phyloP scores from a whole-genome alignment of 1,284 basidiomycete genomes.

The Bjerkandera adusta region DNA sequence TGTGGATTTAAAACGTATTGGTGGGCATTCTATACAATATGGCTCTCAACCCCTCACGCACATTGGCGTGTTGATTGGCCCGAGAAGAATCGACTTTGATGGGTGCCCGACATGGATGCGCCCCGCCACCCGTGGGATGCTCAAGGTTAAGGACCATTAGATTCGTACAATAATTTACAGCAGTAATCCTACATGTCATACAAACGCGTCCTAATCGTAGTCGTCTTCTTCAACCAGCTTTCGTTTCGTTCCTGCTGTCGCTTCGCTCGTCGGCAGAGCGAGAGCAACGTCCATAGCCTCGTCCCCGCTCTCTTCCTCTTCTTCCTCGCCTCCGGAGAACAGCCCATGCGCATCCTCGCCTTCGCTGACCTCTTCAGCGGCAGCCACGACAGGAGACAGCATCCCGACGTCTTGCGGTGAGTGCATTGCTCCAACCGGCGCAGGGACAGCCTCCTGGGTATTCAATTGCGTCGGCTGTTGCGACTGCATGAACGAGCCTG shows the following conservation, averaged over 20 bases:
- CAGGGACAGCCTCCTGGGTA: constrained; percentile 34
- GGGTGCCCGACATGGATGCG: no score
- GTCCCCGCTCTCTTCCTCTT: constrained; percentile 68
- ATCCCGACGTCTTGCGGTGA: constrained; percentile 69
- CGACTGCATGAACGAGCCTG: constrained; percentile 18
- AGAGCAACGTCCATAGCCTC: constrained; percentile 74
- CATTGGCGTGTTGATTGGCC: no score
- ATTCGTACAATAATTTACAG: constrained; percentile 4
- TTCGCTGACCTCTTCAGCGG: constrained; percentile 65
- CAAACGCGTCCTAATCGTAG: constrained; percentile 53
- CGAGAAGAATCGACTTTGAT: no score
- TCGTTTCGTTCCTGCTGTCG: constrained; percentile 65
- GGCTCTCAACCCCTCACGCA: no score
- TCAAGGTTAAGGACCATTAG: no score
- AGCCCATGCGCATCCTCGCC: constrained; percentile 59
- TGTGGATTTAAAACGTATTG: no score
- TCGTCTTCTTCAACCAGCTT: constrained; percentile 84
- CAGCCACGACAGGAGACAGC: constrained; percentile 42
- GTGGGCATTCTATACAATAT: no score
- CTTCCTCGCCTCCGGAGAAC: constrained; percentile 65
- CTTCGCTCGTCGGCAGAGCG: constrained; percentile 33
- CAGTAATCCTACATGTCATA: background rate
- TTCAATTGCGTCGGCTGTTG: constrained; percentile 3
- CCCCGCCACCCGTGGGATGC: no score
- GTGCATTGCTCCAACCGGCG: constrained; percentile 53